Evolutionary conservation across 176 grass and related monocot species (phyloP).

Genomic region (Oryza meyeriana): DNA sequence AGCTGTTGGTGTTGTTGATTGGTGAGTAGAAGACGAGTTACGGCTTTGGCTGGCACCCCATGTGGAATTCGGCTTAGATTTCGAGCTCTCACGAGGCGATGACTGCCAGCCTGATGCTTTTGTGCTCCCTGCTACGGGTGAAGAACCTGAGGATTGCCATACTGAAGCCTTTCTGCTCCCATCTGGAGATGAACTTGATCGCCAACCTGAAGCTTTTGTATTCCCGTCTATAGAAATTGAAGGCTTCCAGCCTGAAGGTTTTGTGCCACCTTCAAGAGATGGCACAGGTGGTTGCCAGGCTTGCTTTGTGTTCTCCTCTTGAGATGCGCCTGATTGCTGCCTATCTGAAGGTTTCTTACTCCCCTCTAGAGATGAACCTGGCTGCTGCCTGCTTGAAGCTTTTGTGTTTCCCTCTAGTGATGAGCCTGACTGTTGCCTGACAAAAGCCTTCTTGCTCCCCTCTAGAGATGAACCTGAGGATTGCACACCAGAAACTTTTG

Average conservation of each 20-base stretch:
- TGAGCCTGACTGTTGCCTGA: background rate
- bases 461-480: background rate
- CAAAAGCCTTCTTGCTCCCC: conserved; percentile 12
- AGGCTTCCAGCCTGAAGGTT: background rate
- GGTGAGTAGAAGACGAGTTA: conserved; percentile 36
- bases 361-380: background rate
- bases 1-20: conserved; percentile 6
- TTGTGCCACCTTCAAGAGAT: background rate
- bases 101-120: conserved; percentile 31
- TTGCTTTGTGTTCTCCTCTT: background rate
- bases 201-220: conserved; percentile 12
- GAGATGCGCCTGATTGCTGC: background rate
- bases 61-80: conserved; percentile 28
- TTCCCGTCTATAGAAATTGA: background rate
- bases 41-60: conserved; percentile 24
- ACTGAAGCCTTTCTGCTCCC: background rate
- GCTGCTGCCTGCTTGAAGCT: conserved; percentile 10
- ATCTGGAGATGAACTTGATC: conserved; percentile 28
- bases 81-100: conserved; percentile 37
- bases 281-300: background rate
- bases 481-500: background rate
- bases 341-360: conserved; percentile 13
- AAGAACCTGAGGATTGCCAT: conserved; percentile 19
- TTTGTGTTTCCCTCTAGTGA: conserved; percentile 6
- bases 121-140: background rate